A percentile compares a stretch with the other conserved stretches of the same genome.
These are phyloP conservation scores for Phylloporus gajari DNA, from an alignment of 1,284 basidiomycete genomes.

Conservation along the genomic window DNA sequence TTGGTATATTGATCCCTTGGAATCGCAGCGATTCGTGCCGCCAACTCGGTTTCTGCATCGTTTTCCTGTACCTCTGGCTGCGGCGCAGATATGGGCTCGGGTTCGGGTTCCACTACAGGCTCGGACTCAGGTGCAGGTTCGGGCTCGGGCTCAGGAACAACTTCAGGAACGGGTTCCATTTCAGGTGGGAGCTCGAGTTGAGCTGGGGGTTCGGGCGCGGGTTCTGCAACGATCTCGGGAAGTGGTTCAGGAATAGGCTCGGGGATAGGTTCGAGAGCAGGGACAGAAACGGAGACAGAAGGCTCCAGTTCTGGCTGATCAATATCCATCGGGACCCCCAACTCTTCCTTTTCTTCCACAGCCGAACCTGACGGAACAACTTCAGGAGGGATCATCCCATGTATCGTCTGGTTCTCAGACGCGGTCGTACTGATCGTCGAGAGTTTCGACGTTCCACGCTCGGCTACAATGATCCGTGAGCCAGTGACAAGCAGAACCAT, in stretches of 20 bases:
- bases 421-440: constrained; percentile 61
- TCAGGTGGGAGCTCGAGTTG: background rate
- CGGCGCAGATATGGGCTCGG: background rate
- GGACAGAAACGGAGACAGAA: constrained; percentile 1
- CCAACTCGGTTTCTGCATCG: constrained; percentile 30
- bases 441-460: constrained; percentile 57
- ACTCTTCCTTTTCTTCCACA: constrained; percentile 29
- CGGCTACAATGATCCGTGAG: constrained; percentile 32
- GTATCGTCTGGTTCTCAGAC: constrained; percentile 60
- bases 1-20: constrained; percentile 43
- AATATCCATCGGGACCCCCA: constrained; percentile 30
- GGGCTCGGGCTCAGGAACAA: background rate
- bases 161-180: background rate
- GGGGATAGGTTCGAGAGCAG: constrained; percentile 7
- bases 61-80: constrained; percentile 11
- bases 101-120: constrained; percentile 2
- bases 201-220: background rate
- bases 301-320: constrained; percentile 22
- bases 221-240: background rate
- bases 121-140: background rate
- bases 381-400: constrained; percentile 26
- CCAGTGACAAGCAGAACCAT: background rate
- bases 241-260: background rate
- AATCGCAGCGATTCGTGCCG: constrained; percentile 41
- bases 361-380: constrained; percentile 38